A percentile compares a stretch with the other conserved stretches of the same genome.
Evolutionary conservation across 139 green algal species (phyloP).

Genomic region (Chlamydomonas sp.): DNA sequence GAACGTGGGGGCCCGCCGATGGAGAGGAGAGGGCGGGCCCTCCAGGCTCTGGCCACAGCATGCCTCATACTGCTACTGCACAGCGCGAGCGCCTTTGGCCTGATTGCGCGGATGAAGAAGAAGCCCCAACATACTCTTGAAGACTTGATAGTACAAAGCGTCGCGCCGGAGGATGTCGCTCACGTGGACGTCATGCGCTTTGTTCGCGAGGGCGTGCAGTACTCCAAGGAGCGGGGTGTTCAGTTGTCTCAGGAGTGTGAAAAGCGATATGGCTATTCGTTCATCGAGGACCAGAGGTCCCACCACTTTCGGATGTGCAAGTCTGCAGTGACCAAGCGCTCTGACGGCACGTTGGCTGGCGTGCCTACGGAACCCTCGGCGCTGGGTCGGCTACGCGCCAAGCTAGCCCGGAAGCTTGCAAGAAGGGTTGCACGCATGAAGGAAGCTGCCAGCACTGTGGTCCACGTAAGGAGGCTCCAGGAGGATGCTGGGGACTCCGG

Average conservation of each 20-base stretch:
- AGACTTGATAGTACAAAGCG: background rate
- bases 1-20: too few relatives aligned
- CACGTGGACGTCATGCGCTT: constrained; percentile 20
- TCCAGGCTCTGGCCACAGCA: too few relatives aligned
- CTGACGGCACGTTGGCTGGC: background rate
- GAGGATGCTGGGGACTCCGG: too few relatives aligned
- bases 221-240: constrained; percentile 5
- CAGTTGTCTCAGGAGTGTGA: constrained; percentile 32
- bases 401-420: too few relatives aligned
- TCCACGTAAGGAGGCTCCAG: too few relatives aligned
- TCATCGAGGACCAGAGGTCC: constrained; percentile 31
- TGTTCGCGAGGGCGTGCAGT: background rate
- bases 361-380: background rate
- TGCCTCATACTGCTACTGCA: too few relatives aligned
- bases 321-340: background rate
- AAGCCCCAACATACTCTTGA: constrained; percentile 22
- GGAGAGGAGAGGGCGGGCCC: too few relatives aligned
- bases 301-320: constrained; percentile 34
- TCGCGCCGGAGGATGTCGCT: constrained; percentile 1
- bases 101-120: background rate
- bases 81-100: too few relatives aligned
- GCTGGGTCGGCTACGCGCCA: background rate
- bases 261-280: constrained; percentile 9
- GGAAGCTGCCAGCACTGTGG: too few relatives aligned
- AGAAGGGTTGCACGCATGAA: too few relatives aligned